Conservation (phyloP, 257 asterid genomes). For the Plantago ovata region DNA sequence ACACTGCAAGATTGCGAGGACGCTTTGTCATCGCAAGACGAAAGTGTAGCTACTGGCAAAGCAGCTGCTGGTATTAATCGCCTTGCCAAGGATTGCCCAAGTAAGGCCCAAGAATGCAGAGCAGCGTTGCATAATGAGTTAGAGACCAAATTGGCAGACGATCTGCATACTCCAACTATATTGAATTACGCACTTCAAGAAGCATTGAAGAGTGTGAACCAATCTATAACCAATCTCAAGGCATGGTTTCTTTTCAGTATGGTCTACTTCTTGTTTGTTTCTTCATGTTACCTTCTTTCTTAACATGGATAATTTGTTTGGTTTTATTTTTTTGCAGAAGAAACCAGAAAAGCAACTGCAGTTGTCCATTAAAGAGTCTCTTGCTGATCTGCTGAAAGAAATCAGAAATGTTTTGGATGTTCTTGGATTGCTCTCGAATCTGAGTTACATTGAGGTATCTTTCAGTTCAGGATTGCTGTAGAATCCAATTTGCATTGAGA, state of each 20-base stretch:
- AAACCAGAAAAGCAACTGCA: conserved; percentile 35
- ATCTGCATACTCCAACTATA: conserved; percentile 72
- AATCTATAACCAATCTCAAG: conserved; percentile 47
- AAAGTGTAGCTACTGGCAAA: conserved; percentile 28
- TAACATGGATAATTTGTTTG: conserved; percentile 1
- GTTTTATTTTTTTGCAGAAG: conserved; percentile 28
- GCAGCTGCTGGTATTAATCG: conserved; percentile 32
- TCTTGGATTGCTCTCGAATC: conserved; percentile 36
- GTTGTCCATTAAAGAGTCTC: conserved; percentile 27
- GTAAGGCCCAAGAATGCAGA: conserved; percentile 53
- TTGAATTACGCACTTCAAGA: conserved; percentile 61
- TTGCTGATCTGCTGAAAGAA: conserved; percentile 31
- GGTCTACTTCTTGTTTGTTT: background rate
- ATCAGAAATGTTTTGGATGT: conserved; percentile 28
- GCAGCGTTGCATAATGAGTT: conserved; percentile 53
- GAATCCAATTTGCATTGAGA: background rate
- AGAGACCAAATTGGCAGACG: conserved; percentile 66
- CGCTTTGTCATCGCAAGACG: conserved; percentile 39
- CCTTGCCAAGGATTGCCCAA: conserved; percentile 50
- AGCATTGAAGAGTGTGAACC: conserved; percentile 55
- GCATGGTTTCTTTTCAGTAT: conserved; percentile 28
- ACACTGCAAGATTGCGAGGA: conserved; percentile 66
- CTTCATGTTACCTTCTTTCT: background rate
- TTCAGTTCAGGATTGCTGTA: background rate
- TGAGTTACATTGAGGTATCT: conserved; percentile 33